Percentiles rank a stretch among this genome's conserved stretches.
These are phyloP conservation scores for Calonectria ilicicola DNA, from an alignment of 2,329 filamentous ascomycete genomes.

Conservation along the genomic window DNA sequence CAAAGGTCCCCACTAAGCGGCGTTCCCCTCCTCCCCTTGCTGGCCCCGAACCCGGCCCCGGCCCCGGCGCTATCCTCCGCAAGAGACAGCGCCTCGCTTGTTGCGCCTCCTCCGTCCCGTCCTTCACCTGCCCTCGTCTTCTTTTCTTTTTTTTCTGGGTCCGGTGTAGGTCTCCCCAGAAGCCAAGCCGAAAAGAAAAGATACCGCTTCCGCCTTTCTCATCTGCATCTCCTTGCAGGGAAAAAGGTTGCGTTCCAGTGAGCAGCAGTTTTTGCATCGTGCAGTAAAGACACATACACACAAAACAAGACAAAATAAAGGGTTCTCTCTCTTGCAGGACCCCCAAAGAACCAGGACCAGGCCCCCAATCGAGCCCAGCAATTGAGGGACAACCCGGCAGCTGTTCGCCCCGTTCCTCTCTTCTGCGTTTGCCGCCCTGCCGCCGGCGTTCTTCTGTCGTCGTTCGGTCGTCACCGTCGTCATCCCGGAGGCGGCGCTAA, in stretches of 20 bases:
- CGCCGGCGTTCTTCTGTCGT: conserved; percentile 3
- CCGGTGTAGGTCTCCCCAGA: conserved; percentile 1
- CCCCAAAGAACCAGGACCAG: conserved; percentile 23
- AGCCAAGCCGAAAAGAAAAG: conserved; percentile 27
- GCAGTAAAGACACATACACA: conserved; percentile 3
- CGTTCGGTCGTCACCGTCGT: conserved; percentile 14
- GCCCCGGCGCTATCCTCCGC: conserved; percentile 35
- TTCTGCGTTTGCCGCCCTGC: conserved; percentile 26
- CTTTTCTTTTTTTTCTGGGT: conserved; percentile 12
- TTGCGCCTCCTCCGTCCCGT: conserved; percentile 9
- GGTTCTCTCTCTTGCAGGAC: conserved; percentile 1
- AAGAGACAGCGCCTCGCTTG: conserved; percentile 15
- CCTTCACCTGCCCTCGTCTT: background rate
- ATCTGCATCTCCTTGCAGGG: conserved; percentile 19
- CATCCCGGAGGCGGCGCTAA: conserved; percentile 16
- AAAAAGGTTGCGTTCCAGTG: conserved; percentile 17
- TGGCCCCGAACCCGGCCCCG: conserved; percentile 41
- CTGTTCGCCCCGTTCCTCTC: conserved; percentile 1
- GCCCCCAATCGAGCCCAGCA: conserved; percentile 19
- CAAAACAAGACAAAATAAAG: background rate
- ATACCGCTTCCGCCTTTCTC: conserved; percentile 29
- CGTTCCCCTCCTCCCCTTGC: conserved; percentile 28
- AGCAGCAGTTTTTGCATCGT: conserved; percentile 4
- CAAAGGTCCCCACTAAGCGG: conserved; percentile 18
- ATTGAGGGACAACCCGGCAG: conserved; percentile 20